These are phyloP conservation scores for Diaporthe vaccinii DNA, from an alignment of 2,329 filamentous ascomycete genomes.

Conservation along the genomic window DNA sequence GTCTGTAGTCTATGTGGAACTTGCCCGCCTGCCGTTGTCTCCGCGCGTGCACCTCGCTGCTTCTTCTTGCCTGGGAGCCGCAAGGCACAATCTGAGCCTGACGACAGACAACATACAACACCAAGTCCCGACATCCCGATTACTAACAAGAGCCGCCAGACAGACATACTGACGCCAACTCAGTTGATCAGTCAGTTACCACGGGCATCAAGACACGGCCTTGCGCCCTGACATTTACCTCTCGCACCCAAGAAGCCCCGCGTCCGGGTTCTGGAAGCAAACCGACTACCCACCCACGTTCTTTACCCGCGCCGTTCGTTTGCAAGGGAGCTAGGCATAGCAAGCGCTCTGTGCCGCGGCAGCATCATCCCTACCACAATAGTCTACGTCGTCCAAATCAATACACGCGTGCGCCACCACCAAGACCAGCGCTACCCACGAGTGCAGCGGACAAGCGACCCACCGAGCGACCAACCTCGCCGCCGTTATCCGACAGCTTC, in stretches of 20 bases:
- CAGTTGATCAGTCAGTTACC: background rate
- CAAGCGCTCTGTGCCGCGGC: conserved; percentile 9
- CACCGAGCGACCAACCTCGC: conserved; percentile 10
- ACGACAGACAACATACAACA: conserved; percentile 2
- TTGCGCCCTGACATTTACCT: background rate
- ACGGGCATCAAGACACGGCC: background rate
- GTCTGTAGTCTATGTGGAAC: conserved; percentile 24
- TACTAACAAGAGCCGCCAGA: background rate
- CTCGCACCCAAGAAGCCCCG: background rate
- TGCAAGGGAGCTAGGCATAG: conserved; percentile 28
- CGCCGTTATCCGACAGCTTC: conserved; percentile 6
- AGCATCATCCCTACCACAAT: conserved; percentile 23
- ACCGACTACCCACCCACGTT: conserved; percentile 12
- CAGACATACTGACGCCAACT: background rate
- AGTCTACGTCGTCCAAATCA: background rate
- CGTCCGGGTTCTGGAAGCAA: background rate
- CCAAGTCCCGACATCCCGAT: background rate
- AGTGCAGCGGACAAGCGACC: conserved; percentile 3
- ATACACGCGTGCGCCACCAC: conserved; percentile 13
- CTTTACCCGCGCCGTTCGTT: conserved; percentile 27
- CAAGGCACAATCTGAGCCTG: conserved; percentile 14
- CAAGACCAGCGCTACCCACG: conserved; percentile 9
- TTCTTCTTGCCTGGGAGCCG: conserved; percentile 3
- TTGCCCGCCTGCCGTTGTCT: conserved; percentile 1
- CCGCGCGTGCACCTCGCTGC: conserved; percentile 6